Conservation (phyloP, 1,284 basidiomycete genomes). For the Quambalaria eucalypti region DNA sequence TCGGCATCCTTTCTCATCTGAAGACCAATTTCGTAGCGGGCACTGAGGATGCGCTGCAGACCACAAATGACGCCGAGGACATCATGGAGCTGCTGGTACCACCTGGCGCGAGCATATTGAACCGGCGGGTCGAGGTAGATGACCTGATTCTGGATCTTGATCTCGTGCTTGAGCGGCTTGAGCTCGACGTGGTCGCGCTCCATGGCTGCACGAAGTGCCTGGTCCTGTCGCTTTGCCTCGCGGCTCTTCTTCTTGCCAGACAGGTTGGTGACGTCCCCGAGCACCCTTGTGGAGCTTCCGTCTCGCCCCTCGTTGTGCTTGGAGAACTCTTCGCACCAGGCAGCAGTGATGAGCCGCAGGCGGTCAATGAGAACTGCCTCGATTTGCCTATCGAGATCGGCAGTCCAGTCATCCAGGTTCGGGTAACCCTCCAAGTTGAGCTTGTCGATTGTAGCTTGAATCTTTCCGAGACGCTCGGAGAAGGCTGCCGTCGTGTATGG, state of each 20-base stretch:
- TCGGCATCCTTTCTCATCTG: slow-evolving; percentile 20
- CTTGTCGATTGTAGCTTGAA: slow-evolving; percentile 85
- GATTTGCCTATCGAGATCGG: slow-evolving; percentile 75
- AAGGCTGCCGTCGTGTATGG: slow-evolving; percentile 75
- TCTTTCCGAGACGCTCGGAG: slow-evolving; percentile 62
- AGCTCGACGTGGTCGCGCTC: slow-evolving; percentile 13
- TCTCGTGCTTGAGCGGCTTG: slow-evolving; percentile 63
- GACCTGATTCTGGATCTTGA: slow-evolving; percentile 94
- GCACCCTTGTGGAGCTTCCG: background rate
- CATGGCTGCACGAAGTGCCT: background rate
- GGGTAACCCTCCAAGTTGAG: slow-evolving; percentile 93
- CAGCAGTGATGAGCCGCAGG: slow-evolving; percentile 66
- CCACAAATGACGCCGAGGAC: slow-evolving; percentile 71
- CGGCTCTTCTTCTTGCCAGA: slow-evolving; percentile 3
- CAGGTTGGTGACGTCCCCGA: slow-evolving; percentile 7
- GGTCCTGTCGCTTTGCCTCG: background rate
- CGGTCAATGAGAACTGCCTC: slow-evolving; percentile 72
- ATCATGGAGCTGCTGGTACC: slow-evolving; percentile 83
- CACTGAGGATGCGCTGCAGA: slow-evolving; percentile 77
- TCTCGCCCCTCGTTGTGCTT: slow-evolving; percentile 6
- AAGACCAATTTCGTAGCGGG: slow-evolving; percentile 73
- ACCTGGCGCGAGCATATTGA: slow-evolving; percentile 80
- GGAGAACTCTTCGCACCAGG: slow-evolving; percentile 75
- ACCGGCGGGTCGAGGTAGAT: slow-evolving; percentile 97
- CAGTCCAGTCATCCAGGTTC: slow-evolving; percentile 93